Conservation (phyloP, 1,284 basidiomycete genomes). For the Neonothopanus nambi region DNA sequence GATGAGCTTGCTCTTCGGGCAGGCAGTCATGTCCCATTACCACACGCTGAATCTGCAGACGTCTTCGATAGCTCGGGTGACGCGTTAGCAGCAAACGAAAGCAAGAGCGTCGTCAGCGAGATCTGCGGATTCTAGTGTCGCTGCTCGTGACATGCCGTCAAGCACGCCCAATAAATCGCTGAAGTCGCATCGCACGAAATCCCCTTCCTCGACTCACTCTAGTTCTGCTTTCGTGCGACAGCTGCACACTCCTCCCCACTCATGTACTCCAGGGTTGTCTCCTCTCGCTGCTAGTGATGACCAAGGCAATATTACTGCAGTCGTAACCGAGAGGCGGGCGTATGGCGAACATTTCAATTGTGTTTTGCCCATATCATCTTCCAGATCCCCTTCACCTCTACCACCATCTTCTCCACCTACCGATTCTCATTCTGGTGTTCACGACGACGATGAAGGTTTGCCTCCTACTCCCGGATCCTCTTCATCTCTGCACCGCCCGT, state of each 20-base stretch:
- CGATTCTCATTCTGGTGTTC: too few species aligned
- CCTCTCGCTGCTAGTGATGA: too few species aligned
- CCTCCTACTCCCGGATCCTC: too few species aligned
- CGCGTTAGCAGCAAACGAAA: not conserved
- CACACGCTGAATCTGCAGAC: not conserved
- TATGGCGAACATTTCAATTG: slow-evolving; percentile 21
- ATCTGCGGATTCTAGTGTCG: too few species aligned
- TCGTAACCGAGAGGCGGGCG: not conserved
- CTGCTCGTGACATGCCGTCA: too few species aligned
- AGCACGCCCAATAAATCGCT: too few species aligned
- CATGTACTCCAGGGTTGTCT: slow-evolving; percentile 22
- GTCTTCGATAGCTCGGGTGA: too few species aligned
- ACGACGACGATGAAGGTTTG: too few species aligned
- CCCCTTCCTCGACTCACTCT: not conserved
- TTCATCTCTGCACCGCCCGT: too few species aligned
- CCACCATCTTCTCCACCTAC: slow-evolving; percentile 7
- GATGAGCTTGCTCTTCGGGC: slow-evolving; percentile 45
- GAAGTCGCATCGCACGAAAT: not conserved
- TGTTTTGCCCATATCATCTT: slow-evolving; percentile 20
- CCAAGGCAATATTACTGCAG: too few species aligned
- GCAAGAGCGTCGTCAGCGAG: not conserved
- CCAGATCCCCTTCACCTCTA: slow-evolving; percentile 19
- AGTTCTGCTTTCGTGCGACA: slow-evolving; percentile 21
- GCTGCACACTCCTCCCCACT: slow-evolving; percentile 44
- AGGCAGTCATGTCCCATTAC: not conserved